Evolutionary conservation across 1,139 yeast genomes (phyloP).

Genomic region (Sugiyamaella castrensis): DNA sequence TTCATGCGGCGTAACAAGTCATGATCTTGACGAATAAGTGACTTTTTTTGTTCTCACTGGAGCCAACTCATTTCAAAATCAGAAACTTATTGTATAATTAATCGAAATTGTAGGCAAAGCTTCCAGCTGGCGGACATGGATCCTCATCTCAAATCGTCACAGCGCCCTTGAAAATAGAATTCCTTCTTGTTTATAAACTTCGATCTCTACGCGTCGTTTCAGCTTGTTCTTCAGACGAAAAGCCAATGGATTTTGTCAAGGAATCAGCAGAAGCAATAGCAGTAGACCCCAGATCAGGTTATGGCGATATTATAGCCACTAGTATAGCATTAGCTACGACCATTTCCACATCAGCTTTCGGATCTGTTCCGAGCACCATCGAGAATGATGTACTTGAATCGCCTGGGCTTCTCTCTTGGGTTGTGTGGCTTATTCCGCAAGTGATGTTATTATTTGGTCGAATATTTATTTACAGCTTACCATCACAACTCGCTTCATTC

Average conservation of each 20-base stretch:
- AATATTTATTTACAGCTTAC: constrained; percentile 20
- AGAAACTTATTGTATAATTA: no score
- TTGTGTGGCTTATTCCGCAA: constrained; percentile 14
- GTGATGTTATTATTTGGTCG: constrained; percentile 18
- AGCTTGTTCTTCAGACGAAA: not conserved
- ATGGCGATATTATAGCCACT: not conserved
- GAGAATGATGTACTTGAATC: not conserved
- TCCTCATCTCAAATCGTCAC: no score
- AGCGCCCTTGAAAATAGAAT: no score
- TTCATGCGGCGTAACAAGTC: no score
- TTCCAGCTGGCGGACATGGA: no score
- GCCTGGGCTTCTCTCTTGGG: not conserved
- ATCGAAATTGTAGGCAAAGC: no score
- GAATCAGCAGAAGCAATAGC: not conserved
- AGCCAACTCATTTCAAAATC: no score
- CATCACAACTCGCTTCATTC: constrained; percentile 20
- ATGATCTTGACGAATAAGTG: no score
- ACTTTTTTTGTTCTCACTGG: no score
- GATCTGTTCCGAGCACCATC: not conserved
- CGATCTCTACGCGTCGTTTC: no score
- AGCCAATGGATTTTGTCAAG: not conserved
- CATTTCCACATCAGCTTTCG: not conserved
- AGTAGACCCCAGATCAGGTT: not conserved
- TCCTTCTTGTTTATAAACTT: no score
- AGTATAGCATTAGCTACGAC: constrained; percentile 6